Conservation (phyloP, 305 asterid species). For the Solanum chacoense region DNA sequence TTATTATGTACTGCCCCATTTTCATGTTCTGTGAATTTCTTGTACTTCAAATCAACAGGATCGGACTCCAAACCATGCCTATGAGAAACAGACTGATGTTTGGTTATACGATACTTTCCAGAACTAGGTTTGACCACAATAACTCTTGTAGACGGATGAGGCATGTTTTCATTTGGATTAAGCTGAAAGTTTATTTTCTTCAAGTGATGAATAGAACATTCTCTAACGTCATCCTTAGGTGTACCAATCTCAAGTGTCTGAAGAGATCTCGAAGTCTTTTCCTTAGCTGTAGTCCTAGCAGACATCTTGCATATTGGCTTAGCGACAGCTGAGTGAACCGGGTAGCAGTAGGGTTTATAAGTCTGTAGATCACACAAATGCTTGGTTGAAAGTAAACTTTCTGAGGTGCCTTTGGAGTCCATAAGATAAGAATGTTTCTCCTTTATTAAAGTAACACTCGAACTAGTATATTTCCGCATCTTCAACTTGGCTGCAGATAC, state of each 20-base stretch:
- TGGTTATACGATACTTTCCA: constrained; percentile 6
- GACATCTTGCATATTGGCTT: neutral
- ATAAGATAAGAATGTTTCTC: constrained; percentile 1
- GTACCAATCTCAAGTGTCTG: constrained; percentile 22
- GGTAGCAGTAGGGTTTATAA: neutral
- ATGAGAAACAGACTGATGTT: neutral
- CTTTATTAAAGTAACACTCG: neutral
- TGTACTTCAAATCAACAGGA: constrained; percentile 4
- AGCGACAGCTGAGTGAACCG: neutral
- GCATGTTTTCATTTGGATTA: constrained; percentile 8
- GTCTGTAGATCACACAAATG: neutral
- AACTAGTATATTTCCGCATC: constrained; percentile 1
- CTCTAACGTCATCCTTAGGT: neutral
- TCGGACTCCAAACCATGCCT: constrained; percentile 5
- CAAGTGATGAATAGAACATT: constrained; percentile 9
- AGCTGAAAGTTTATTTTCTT: constrained; percentile 1
- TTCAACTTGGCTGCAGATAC: neutral
- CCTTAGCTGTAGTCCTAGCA: constrained; percentile 3
- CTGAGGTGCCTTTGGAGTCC: neutral
- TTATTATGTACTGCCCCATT: constrained; percentile 2
- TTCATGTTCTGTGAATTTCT: constrained; percentile 9
- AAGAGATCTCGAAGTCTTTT: constrained; percentile 10
- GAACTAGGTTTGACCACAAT: constrained; percentile 16
- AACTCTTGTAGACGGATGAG: constrained; percentile 9
- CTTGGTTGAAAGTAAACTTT: neutral